Evolutionary conservation across 2,329 filamentous ascomycete genomes (phyloP), one percentile per base, ranked within the genome.

Genomic region (Dothiorella sarmentorum): DNA sequence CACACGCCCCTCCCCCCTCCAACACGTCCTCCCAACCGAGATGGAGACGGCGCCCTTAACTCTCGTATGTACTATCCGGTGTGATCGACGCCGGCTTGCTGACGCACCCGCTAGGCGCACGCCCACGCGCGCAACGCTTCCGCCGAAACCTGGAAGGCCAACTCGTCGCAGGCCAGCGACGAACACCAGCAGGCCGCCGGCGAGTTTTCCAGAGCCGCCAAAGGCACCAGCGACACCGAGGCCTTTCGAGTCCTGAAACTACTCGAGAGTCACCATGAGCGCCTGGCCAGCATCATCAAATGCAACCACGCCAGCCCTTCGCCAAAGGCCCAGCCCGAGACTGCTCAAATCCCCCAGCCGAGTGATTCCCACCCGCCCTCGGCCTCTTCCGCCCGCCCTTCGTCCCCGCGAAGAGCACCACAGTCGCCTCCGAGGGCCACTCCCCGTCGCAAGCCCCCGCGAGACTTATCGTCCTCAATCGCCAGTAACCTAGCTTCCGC

Each of bases 161-260:
- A 94, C 70, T 90, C 90, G 58, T 88, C 87, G 6, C 86, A 90
- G 47, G 93, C 93, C 62, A 89, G 91, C 68, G 89, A 88, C 68
- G 90, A 96, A 73, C 93, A 97, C 75, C 86, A 92, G 56, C 80
- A 89, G 59, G 94, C 94, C 35, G 93, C 94, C 2, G 87, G 86
- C 63, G 90, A 96, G 71, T 97, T 96, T 72, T 87, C 90, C 61
- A 87, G 87, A 61, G 92, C 91, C 27, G 86, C 90, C n/a, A 83
- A 85, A 61, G 82, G 76, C 47, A 96, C 90, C 7, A 73, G 74
- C n/a, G 83, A 87, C 68, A 71, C 70, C 4, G 82, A 85, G 73
- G 93, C 92, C 13, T 76, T 96, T 51, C 85, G 94, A 55, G 94
- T 92, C 9, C 79, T 99, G 61, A 85, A 83, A 64, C 82, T 97